Base-by-base conservation (phyloP, 1,139 yeast species). In the Saccharomyces pastorianus region DNA sequence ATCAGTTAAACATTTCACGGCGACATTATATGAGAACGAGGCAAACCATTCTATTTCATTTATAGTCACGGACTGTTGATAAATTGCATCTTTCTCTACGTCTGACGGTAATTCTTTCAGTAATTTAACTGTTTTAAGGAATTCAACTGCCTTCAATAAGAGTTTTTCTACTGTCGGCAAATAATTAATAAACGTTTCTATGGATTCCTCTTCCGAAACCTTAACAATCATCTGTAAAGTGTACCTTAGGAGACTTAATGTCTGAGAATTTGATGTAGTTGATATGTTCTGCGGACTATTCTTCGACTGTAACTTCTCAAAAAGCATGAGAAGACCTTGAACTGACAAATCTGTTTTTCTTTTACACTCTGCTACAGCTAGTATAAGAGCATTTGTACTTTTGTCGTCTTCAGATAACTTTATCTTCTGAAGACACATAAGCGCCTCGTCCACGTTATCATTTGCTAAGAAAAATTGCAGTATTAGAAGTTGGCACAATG, bases 11-110 rank as follows among this genome's bases (percentile, higher is more conserved):
- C 60, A 58, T 51, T 61, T 61, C 1, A 57, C 55, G 8, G 60
- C 54, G 20, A 63, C 50, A 49, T 65, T 65, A 50, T 60, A 64
- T 4, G 66, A 58, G 1, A 58, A 55, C 5, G 69, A 61, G 6
- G 65, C 59, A 51, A 64, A 65, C 69, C 69, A 64, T 53, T 64
- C 69, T 11, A 65, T 56, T 47, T 65, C 69, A 50, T 62, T 60
- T 1, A 59, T 54, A 1, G 64, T 59, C 9, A 61, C 53, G 0
- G 46, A 41, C 28, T 58, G 63, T 6, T 48, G 31, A 14, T 50
- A 23, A 3, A 27, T 28, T 5, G 44, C 41, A 13, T 26, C 47
- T 11, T 51, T 32, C 2, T 41, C 47, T 4, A 44, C 31, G 13
- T 31, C 41, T 8, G 32, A 48, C 11, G 47, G 46, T 14, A 57